Evolutionary conservation across 805 yeast genomes (phyloP).

Genomic region (Barnettozyma wickerhamii): DNA sequence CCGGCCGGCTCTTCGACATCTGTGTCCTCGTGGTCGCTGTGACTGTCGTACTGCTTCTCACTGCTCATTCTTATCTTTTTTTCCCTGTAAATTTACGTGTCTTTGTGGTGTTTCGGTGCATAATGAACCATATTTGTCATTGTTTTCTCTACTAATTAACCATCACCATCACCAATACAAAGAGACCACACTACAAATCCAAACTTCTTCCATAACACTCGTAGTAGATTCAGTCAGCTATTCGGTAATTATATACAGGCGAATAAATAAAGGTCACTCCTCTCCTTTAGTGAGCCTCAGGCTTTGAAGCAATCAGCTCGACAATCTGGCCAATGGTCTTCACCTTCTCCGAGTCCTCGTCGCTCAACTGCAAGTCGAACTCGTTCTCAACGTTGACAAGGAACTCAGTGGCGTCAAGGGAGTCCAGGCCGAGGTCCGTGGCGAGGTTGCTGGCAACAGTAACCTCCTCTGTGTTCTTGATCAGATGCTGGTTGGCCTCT

Average conservation of each 20-base stretch:
- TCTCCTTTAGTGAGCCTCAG: conserved; percentile 33
- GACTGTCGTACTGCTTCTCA: conserved; percentile 10
- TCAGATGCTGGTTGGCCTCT: conserved; percentile 67
- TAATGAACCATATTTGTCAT: too few relatives aligned
- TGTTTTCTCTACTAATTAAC: too few relatives aligned
- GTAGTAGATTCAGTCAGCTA: too few relatives aligned
- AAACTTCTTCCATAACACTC: too few relatives aligned
- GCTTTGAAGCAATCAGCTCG: conserved; percentile 74
- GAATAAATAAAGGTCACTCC: too few relatives aligned
- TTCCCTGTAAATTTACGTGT: too few relatives aligned
- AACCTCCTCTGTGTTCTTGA: conserved; percentile 48
- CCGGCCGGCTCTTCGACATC: conserved; percentile 13
- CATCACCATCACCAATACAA: too few relatives aligned
- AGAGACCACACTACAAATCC: too few relatives aligned
- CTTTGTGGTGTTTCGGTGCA: too few relatives aligned
- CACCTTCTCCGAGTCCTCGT: conserved; percentile 88
- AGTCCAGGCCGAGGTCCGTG: conserved; percentile 79
- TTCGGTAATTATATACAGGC: too few relatives aligned
- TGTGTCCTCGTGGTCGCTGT: conserved; percentile 22
- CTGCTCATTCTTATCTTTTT: conserved; percentile 2
- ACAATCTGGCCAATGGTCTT: conserved; percentile 92
- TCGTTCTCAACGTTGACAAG: conserved; percentile 95
- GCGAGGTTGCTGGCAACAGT: conserved; percentile 35
- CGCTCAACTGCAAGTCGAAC: conserved; percentile 80
- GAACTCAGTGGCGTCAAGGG: conserved; percentile 92